Percentiles rank a stretch among this genome's conserved stretches.
Conservation (phyloP, 1,139 yeast species). For the Wickerhamomyces sp. region DNA sequence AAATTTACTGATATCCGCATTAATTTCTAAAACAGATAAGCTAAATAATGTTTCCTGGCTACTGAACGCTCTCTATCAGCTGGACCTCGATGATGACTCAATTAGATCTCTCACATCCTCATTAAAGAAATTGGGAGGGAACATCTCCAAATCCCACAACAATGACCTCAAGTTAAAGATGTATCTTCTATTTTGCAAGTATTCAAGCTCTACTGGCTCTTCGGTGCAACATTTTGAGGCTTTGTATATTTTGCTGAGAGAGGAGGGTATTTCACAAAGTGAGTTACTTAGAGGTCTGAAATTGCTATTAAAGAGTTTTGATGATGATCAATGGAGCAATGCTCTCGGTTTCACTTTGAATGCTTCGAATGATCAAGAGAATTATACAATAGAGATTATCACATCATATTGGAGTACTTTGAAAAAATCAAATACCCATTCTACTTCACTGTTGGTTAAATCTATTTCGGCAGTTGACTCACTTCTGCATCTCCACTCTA, state of each 20-base stretch:
- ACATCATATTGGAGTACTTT: constrained; percentile 14
- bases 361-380: constrained; percentile 15
- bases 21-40: background rate
- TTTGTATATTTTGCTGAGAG: constrained; percentile 29
- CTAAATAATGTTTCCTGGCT: constrained; percentile 17
- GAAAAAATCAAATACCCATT: constrained; percentile 12
- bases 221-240: constrained; percentile 26
- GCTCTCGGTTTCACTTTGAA: constrained; percentile 18
- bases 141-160: constrained; percentile 4
- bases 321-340: constrained; percentile 16
- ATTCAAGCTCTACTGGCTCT: constrained; percentile 11
- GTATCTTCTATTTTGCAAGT: constrained; percentile 30
- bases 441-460: constrained; percentile 22
- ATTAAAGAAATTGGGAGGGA: constrained; percentile 12
- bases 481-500: constrained; percentile 4
- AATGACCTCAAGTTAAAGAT: constrained; percentile 23
- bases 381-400: constrained; percentile 18
- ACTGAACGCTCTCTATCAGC: constrained; percentile 13
- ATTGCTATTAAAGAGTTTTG: constrained; percentile 3
- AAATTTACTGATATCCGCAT: constrained; percentile 5
- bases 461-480: constrained; percentile 26
- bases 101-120: constrained; percentile 7
- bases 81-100: constrained; percentile 9
- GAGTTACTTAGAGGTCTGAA: constrained; percentile 9
- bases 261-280: constrained; percentile 12